Conservation (phyloP, 1,284 basidiomycete species). For the Pseudozyma flocculosa region DNA sequence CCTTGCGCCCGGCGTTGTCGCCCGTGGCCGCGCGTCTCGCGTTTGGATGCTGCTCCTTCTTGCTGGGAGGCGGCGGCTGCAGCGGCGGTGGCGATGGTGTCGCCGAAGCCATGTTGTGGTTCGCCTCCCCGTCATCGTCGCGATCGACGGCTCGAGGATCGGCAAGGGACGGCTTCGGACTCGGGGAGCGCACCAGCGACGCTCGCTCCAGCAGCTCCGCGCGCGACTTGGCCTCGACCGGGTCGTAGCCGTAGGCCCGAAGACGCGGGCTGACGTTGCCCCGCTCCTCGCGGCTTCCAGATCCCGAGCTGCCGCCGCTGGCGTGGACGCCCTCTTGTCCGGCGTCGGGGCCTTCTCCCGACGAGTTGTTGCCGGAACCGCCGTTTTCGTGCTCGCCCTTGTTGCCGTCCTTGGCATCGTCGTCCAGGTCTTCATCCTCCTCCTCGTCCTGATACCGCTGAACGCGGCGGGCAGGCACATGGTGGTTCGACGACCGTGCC, state of each 20-base stretch:
- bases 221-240: conserved; percentile 22
- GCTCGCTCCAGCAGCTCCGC: conserved; percentile 35
- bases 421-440: conserved; percentile 41
- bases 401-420: conserved; percentile 8
- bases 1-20: neutral
- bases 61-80: conserved; percentile 23
- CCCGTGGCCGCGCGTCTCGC: conserved; percentile 4
- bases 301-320: conserved; percentile 21
- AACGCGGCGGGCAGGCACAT: conserved; percentile 42
- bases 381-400: conserved; percentile 13
- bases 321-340: conserved; percentile 8
- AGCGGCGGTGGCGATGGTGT: conserved; percentile 16
- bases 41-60: conserved; percentile 28
- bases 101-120: neutral
- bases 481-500: conserved; percentile 27
- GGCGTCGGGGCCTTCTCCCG: conserved; percentile 4
- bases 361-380: conserved; percentile 5
- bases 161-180: neutral
- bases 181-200: conserved; percentile 29
- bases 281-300: conserved; percentile 12
- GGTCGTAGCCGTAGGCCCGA: conserved; percentile 32
- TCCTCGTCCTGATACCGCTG: conserved; percentile 46
- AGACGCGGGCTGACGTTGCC: conserved; percentile 15
- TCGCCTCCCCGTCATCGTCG: neutral
- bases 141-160: neutral